Percentiles rank a stretch among this genome's conserved stretches.
Evolutionary conservation across 257 asterid species (phyloP).

Genomic region (Prunella vulgaris): DNA sequence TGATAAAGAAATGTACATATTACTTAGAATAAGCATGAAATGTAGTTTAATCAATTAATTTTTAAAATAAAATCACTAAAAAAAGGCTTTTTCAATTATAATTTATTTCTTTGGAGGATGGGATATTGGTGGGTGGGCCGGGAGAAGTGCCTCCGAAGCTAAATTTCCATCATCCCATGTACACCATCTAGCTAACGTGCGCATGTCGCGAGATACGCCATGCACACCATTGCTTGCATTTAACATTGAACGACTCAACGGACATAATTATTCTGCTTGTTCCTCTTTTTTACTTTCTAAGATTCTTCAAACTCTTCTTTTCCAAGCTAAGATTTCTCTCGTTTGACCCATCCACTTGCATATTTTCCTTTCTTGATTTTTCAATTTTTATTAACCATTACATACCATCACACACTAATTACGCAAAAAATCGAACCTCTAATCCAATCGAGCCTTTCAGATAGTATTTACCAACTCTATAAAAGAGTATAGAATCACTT

Average conservation of each 20-base stretch:
- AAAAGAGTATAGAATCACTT: too few relatives aligned
- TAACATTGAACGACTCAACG: conserved; percentile 27
- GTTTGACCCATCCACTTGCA: conserved; percentile 13
- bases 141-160: conserved; percentile 17
- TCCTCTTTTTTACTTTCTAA: conserved; percentile 38
- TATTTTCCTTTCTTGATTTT: neutral
- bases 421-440: too few relatives aligned
- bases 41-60: too few relatives aligned
- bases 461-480: too few relatives aligned
- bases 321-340: conserved; percentile 37
- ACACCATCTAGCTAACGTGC: conserved; percentile 26
- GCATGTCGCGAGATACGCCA: conserved; percentile 25
- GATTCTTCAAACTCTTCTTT: conserved; percentile 50
- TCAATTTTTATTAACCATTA: too few relatives aligned
- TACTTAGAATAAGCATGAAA: too few relatives aligned
- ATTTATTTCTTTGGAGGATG: neutral
- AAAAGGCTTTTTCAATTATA: too few relatives aligned
- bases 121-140: conserved; percentile 9
- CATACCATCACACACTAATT: neutral
- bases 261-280: conserved; percentile 41
- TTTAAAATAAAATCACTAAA: too few relatives aligned
- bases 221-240: conserved; percentile 15
- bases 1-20: too few relatives aligned
- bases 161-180: conserved; percentile 28
- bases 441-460: too few relatives aligned